Evolutionary conservation across 345 rosid genomes (phyloP).

Genomic region (Eucalyptus shirleyi): DNA sequence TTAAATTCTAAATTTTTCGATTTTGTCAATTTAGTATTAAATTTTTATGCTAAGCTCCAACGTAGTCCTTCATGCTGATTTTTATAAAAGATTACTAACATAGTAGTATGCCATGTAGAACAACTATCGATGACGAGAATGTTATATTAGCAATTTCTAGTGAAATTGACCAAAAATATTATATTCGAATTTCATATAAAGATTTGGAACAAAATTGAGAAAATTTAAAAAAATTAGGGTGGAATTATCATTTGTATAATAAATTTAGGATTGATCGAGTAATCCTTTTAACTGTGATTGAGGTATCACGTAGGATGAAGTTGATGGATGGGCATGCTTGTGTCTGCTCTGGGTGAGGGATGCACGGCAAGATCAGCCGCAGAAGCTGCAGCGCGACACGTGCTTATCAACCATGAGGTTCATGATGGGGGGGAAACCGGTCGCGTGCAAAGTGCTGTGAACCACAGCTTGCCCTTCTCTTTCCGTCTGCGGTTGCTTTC

Average conservation of each 20-base stretch:
- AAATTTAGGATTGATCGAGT: fast-evolving
- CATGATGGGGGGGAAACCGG: neutral
- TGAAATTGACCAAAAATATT: neutral
- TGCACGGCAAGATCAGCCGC: neutral
- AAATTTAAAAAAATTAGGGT: neutral
- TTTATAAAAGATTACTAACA: neutral
- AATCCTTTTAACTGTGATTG: neutral
- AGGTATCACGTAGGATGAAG: neutral
- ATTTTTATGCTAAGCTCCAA: neutral
- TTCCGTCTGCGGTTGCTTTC: neutral
- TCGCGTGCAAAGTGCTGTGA: neutral
- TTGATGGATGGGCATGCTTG: neutral
- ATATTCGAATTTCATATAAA: fast-evolving
- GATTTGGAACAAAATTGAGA: neutral
- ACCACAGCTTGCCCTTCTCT: neutral
- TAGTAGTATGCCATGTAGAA: neutral
- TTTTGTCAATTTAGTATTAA: neutral
- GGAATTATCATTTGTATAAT: neutral
- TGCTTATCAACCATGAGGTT: neutral
- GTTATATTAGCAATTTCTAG: fast-evolving
- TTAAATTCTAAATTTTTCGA: neutral
- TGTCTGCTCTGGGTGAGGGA: neutral
- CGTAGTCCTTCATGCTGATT: neutral
- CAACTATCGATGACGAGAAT: fast-evolving
- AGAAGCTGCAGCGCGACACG: neutral